Percentiles rank a stretch among this genome's conserved stretches.
Evolutionary conservation across 148 eudicot species (phyloP).

Genomic region (Chenopodium suecicum): DNA sequence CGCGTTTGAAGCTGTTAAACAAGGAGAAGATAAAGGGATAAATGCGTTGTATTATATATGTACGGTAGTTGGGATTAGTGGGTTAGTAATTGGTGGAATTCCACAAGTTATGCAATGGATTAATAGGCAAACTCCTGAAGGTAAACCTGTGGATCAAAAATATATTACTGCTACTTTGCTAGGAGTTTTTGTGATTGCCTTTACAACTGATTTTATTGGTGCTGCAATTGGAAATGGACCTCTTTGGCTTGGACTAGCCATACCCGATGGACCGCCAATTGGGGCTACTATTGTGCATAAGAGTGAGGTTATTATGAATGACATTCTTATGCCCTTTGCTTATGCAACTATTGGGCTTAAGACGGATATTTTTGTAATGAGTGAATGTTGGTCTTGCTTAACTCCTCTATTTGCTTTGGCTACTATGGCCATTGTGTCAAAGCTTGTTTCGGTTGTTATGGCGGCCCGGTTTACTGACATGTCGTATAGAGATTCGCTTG

Average conservation of each 20-base stretch:
- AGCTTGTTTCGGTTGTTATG: constrained; percentile 40
- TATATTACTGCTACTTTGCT: constrained; percentile 47
- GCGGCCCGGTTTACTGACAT: constrained; percentile 46
- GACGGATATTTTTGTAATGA: constrained; percentile 48
- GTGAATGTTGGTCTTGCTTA: constrained; percentile 46
- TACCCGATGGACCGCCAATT: constrained; percentile 82
- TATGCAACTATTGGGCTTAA: constrained; percentile 56
- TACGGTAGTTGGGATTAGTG: constrained; percentile 17
- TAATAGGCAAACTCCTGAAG: constrained; percentile 49
- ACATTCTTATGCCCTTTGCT: constrained; percentile 65
- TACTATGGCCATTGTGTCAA: constrained; percentile 38
- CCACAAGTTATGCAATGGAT: constrained; percentile 59
- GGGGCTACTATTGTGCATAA: constrained; percentile 67
- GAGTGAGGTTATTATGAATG: constrained; percentile 47
- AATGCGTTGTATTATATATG: constrained; percentile 45
- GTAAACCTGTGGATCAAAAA: constrained; percentile 52
- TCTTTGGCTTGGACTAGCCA: constrained; percentile 75
- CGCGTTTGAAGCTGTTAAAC: constrained; percentile 63
- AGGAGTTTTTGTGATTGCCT: constrained; percentile 42
- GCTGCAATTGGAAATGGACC: constrained; percentile 74
- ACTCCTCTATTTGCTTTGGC: constrained; percentile 46
- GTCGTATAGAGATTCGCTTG: constrained; percentile 55
- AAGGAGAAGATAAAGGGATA: constrained; percentile 34
- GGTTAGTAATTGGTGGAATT: constrained; percentile 35
- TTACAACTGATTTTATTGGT: constrained; percentile 54